Evolutionary conservation across 192 early-diverging fungal genomes (phyloP), one percentile per base, ranked within the genome.

Genomic region (Gaertneriomyces sp.): DNA sequence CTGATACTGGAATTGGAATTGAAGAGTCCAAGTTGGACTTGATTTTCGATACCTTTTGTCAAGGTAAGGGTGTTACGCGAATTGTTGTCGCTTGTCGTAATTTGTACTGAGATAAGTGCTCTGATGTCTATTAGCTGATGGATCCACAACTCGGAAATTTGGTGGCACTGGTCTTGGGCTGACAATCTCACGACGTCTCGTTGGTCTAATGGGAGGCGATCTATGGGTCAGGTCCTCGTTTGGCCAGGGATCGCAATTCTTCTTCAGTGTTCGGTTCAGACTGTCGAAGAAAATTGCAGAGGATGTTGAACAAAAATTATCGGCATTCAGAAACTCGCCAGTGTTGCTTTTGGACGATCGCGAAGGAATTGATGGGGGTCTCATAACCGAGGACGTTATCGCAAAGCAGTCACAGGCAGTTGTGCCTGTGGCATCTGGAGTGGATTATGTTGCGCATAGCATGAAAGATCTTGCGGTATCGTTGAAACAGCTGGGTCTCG

Each of bases 141-240:
- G 83, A 49, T 82, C 80, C 16, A 85, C 85, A 0, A 82, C 83
- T 7, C 69, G 87, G 51, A 80, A 83, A 49, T 87, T 83, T 71
- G 87, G 86, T 20, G 87, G 87, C 17, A 87, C 84, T 12, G 87
- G 87, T 47, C 69, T 89, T 7, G 87, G 87, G 4, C 65, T 89
- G 12, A 85, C 84, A 2, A 89, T 89, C 42, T 85, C 81, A 39
- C 61, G 79, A 3, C 78, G 82, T 20, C 65, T 87, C 7, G 81
- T 84, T n/a, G 79, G 74, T 41, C 52, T 87, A 43, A 87, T 87
- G 85, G 77, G 76, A 49, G 87, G 87, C 20, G 70, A 72, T 19
- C 49, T 72, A 41, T 66, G 63, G 63, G 55, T 64, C 47, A 53
- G 47, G 38, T 54, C 47, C 0, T 40, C 59, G 14, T 66, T 61